Evolutionary conservation across 345 rosid genomes (phyloP), one percentile per base, ranked within the genome.

Genomic region (Euphorbia peplus): DNA sequence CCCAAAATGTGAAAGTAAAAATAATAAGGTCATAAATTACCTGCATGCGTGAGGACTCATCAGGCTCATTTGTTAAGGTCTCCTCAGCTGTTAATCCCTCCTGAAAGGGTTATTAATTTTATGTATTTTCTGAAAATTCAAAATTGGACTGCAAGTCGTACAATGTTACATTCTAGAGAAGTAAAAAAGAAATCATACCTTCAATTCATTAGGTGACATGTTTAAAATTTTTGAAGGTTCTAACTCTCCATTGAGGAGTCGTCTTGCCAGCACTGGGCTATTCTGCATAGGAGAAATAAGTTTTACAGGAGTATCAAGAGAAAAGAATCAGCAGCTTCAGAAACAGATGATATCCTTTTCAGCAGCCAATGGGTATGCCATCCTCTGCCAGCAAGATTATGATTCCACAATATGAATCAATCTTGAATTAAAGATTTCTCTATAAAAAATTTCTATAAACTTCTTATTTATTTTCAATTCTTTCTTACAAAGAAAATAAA

Each of bases 61-160:
- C 98, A 70, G 98, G 99, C 84, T 92, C 98, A 69, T 86, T 85
- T 66, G 72, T 81, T 14, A 83, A 81, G 8, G 83, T 90, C 80
- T 92, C 98, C 78, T 90, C 99, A 5, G 86, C 90, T 2, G 97
- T 95, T 56, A 88, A 82, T 48, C 98, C 99, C 80, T 87, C 97
- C 99, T 95, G 80, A 16, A n/a, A 80, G 71, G 64, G 63, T 61
- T 25, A 53, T 19, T 55, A 24, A 44, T 42, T 59, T 56, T 46
- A 68, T 25, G 63, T 29, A 47, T 28, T 30, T 26, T 60, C 4
- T 12, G 30, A 52, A 30, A 35, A 29, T 6, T 19, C 46, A 29
- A 65, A 32, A 10, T 19, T 32, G 52, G 62, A 60, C 54, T 69
- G 42, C 52, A 32, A 32, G 37, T 32, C 37, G n/a, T 32, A 3